A percentile compares a stretch with the other conserved stretches of the same genome.
Evolutionary conservation across 352 stramenopile species (phyloP).

Genomic region (Globisporangium solare): DNA sequence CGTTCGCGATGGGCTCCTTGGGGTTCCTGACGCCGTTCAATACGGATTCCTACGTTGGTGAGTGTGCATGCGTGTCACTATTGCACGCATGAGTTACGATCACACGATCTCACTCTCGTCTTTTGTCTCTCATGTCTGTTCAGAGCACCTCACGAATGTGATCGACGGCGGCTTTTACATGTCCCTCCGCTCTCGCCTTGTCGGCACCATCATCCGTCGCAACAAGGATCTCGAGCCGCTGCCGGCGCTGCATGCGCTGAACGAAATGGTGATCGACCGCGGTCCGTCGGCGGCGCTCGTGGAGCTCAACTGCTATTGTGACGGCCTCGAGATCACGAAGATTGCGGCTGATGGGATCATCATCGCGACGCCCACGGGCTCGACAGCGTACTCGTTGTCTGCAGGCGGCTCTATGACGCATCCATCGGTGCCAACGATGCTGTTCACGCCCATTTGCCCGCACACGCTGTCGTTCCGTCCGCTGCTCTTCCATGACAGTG

Average conservation of each 20-base stretch:
- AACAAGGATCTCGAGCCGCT: slow-evolving; percentile 46
- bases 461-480: slow-evolving; percentile 95
- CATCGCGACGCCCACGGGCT: slow-evolving; percentile 97
- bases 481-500: slow-evolving; percentile 90
- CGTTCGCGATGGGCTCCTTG: slow-evolving; percentile 93
- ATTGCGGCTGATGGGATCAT: slow-evolving; percentile 97
- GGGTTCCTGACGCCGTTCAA: slow-evolving; percentile 97
- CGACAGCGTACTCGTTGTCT: slow-evolving; percentile 97
- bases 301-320: slow-evolving; percentile 96
- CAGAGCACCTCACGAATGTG: slow-evolving; percentile 66
- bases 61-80: neutral
- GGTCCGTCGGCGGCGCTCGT: slow-evolving; percentile 88
- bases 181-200: slow-evolving; percentile 71
- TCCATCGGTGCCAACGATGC: slow-evolving; percentile 95
- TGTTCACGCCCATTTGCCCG: slow-evolving; percentile 98
- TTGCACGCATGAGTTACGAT: neutral
- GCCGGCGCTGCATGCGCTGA: slow-evolving; percentile 91
- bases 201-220: slow-evolving; percentile 64
- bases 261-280: slow-evolving; percentile 98
- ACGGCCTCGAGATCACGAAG: slow-evolving; percentile 95
- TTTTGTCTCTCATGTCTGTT: neutral
- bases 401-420: slow-evolving; percentile 97
- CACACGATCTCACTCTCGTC: neutral
- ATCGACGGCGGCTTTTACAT: slow-evolving; percentile 84
- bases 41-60: slow-evolving; percentile 43